Conservation (phyloP, 306 rosid genomes). For the Quercus ilex region DNA sequence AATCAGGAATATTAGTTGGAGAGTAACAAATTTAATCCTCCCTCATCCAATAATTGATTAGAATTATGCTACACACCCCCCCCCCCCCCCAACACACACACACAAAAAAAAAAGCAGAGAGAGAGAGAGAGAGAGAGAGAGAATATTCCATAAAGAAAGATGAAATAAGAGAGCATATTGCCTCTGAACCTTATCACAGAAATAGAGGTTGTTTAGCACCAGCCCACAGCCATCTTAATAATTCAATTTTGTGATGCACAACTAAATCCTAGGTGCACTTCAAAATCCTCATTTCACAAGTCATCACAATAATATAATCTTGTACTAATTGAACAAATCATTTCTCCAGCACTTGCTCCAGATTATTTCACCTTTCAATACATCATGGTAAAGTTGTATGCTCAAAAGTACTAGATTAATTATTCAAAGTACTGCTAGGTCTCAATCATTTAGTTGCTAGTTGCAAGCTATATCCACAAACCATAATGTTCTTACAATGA, state of each 20-base stretch:
- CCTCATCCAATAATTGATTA: neutral
- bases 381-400: neutral
- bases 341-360: neutral
- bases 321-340: neutral
- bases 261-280: neutral
- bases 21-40: neutral
- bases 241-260: neutral
- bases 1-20: neutral
- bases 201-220: neutral
- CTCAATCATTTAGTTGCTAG: slow-evolving; percentile 6
- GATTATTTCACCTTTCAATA: neutral
- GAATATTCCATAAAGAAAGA: neutral
- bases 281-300: neutral
- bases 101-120: too few species aligned
- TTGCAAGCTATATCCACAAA: neutral
- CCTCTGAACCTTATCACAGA: neutral
- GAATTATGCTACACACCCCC: neutral
- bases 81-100: too few species aligned
- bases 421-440: neutral
- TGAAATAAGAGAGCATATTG: neutral
- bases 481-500: neutral
- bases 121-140: neutral
- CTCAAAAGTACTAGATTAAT: neutral
- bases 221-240: neutral
- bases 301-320: neutral